Base-by-base conservation (phyloP, 2,329 filamentous ascomycete species). In the Ophiostoma australiae region DNA sequence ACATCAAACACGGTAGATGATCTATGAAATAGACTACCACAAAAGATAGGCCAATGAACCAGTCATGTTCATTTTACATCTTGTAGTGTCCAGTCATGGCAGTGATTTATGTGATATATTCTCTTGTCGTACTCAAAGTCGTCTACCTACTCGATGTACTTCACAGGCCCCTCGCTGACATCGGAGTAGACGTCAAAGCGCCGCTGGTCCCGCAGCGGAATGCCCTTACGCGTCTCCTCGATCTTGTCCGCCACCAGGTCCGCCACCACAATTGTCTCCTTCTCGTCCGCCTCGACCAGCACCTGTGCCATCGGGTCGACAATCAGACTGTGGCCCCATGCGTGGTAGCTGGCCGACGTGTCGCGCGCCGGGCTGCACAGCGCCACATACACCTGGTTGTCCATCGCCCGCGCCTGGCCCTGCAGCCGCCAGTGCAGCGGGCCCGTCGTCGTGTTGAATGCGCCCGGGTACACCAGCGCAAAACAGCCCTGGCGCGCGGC, bases 171-270 rank as follows among this genome's bases (percentile, higher is more conserved):
- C 76, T 86, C 80, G 76, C 89, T 93, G 41, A 99, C 88, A 83
- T 99, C 94, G 0, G 93, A 91, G 80, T 99, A 99, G 27, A 99
- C 91, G 80, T 99, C 95, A 78, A 97, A 99, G 75, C 95, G 85
- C 76, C 95, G 86, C 84, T 99, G 95, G 23, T 85, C 86, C 76
- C 89, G 88, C 70, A 98, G 84, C 2, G 95, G 95, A 75, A 99
- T 97, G 6, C 90, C 90, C 79, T 87, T 92, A 78, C 94, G 87
- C 66, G 89, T 88, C 80, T 91, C 89, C 70, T 89, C 87, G 75
- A 98, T 91, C 76, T 84, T 86, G 13, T 85, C 87, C 4, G 84
- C 86, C 48, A 87, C 84, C 77, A 97, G 79, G 72, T 94, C 90
- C 65, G 88, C 90, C 78, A 89, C 87, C 13, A 97, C 85, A 73